phyloP scores from a whole-genome alignment of 768 basidiomycete species.

The Dictyophora rubrovolvata region DNA sequence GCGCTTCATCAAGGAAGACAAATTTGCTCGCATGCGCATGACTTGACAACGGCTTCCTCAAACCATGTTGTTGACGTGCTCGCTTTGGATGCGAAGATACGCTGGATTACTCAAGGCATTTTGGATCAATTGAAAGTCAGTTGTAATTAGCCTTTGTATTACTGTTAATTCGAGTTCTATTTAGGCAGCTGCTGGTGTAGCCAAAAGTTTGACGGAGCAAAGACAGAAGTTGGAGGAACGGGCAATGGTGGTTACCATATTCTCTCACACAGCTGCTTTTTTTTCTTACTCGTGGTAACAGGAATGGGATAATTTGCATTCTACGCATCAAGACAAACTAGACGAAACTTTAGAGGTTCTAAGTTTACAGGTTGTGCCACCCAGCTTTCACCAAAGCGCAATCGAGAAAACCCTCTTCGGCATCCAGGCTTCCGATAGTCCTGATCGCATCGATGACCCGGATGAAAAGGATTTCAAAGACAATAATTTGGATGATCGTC shows the following conservation, averaged over 20 bases:
- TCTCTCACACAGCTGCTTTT: not conserved
- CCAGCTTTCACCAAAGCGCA: slow-evolving; percentile 60
- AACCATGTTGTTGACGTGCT: slow-evolving; percentile 61
- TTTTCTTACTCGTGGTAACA: slow-evolving; percentile 18
- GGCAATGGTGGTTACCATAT: slow-evolving; percentile 40
- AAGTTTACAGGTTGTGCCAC: slow-evolving; percentile 63
- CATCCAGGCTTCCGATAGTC: slow-evolving; percentile 49
- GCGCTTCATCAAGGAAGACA: slow-evolving; percentile 71
- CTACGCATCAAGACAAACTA: slow-evolving; percentile 48
- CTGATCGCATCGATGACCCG: slow-evolving; percentile 3
- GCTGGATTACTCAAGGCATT: slow-evolving; percentile 67
- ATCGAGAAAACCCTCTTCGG: slow-evolving; percentile 71
- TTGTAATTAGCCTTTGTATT: not conserved
- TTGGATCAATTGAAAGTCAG: slow-evolving; percentile 66
- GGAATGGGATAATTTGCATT: slow-evolving; percentile 66
- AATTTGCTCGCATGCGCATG: slow-evolving; percentile 59
- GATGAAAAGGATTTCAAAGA: not conserved
- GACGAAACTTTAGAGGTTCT: slow-evolving; percentile 66
- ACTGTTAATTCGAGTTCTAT: slow-evolving; percentile 31
- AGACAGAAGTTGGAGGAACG: slow-evolving; percentile 48
- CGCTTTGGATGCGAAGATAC: slow-evolving; percentile 68
- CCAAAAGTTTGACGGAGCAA: slow-evolving; percentile 66
- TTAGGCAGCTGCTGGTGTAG: slow-evolving; percentile 46
- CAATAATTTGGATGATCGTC: not conserved
- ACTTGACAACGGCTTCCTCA: slow-evolving; percentile 54